Evolutionary conservation across 306 rosid genomes (phyloP).

Genomic region (Coriaria nepalensis): DNA sequence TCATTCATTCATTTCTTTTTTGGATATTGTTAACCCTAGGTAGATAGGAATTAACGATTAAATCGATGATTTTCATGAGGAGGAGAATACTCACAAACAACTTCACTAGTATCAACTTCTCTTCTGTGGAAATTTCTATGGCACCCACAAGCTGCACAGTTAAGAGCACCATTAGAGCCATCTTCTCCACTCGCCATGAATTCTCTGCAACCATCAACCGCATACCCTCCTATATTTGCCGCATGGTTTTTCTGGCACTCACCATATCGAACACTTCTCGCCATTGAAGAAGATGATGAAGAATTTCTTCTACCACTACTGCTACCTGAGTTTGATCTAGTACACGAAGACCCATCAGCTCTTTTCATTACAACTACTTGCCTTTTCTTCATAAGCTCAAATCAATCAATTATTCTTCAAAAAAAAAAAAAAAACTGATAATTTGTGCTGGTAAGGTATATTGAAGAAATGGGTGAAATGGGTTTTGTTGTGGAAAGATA

Average conservation of each 20-base stretch:
- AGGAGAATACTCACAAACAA: conserved; percentile 86
- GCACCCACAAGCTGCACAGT: conserved; percentile 88
- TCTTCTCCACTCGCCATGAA: conserved; percentile 59
- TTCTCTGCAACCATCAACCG: conserved; percentile 83
- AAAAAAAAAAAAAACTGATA: too few species aligned
- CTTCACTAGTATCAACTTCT: conserved; percentile 62
- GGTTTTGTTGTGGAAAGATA: too few species aligned
- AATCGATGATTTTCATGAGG: conserved; percentile 20
- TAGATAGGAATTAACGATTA: too few species aligned
- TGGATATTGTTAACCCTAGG: too few species aligned
- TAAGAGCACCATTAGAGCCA: conserved; percentile 42
- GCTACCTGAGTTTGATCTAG: conserved; percentile 16
- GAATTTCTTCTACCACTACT: conserved; percentile 1
- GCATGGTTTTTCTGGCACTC: conserved; percentile 96
- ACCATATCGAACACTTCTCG: conserved; percentile 48
- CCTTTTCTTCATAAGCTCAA: conserved; percentile 53
- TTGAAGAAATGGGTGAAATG: conserved; percentile 1
- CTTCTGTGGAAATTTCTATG: conserved; percentile 72
- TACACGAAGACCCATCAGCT: conserved; percentile 8
- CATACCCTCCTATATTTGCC: conserved; percentile 76
- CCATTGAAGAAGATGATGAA: conserved; percentile 39
- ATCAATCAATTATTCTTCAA: conserved; percentile 16
- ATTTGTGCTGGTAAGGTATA: too few species aligned
- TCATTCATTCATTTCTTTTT: too few species aligned
- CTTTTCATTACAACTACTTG: conserved; percentile 52